Base-by-base conservation (phyloP, 208 protist genomes). In the Leishmania gerbilli region DNA sequence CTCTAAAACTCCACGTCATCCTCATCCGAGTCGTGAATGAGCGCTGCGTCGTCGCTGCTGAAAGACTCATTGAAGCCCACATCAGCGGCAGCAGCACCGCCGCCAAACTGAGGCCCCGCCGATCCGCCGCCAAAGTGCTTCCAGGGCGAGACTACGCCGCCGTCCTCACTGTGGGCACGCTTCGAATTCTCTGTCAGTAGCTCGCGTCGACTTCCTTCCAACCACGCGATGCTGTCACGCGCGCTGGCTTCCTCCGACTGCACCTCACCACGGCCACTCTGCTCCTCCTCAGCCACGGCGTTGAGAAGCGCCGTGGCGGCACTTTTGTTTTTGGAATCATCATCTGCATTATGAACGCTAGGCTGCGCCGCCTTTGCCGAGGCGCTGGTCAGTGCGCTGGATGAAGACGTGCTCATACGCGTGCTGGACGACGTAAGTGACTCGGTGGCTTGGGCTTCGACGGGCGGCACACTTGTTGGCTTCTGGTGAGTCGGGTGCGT, bases 211-310 rank as follows among this genome's bases (percentile, higher is more conserved):
- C 81, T 89, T 40, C 85, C 86, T 24, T 88, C 87, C n/a, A 89
- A 74, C 93, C 93, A 96, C 51, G 53, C 69, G 80, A 96, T 92
- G 21, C 85, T 87, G 24, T 37, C 62, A 47, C 93, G 90, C 24
- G 72, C 77, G 27, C 8, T 69, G 3, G 80, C 84, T 60, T 95
- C 91, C 21, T 71, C 64, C 24, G 27, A 53, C 45, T 81, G 42
- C 27, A 80, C 42, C 42, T 74, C 79, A 51, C 62, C 69, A n/a
- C 71, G 60, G 7, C 15, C 65, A 13, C 21, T 51, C 19, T 74
- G 24, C 31, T 80, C 80, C n/a, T 71, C 77, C 8, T 42, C 31
- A 37, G 49, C 64, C 19, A 62, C 21, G 13, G 49, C 42, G 5
- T 42, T 45, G 45, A 51, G 47, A 40, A 0, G 56, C 34, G 37